phyloP scores from a whole-genome alignment of 768 basidiomycete species.

The Termitomyces sp. region DNA sequence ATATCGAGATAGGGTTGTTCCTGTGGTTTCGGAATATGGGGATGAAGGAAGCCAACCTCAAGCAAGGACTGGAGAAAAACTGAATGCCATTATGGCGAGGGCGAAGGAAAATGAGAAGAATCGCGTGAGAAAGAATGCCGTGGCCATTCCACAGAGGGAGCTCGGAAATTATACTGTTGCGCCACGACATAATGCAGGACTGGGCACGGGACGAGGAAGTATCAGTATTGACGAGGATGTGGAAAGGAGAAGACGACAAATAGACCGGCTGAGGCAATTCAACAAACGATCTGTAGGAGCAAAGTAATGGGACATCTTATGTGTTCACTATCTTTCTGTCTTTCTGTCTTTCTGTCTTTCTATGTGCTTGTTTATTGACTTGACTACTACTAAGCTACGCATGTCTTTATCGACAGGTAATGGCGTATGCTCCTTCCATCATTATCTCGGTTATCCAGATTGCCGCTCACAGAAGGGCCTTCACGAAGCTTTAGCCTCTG shows the following conservation, averaged over 20 bases:
- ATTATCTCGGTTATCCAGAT: too few species aligned
- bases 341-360: not conserved
- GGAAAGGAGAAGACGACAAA: constrained; percentile 68
- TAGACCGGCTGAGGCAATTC: constrained; percentile 64
- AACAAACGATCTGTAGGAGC: constrained; percentile 38
- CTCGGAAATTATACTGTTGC: constrained; percentile 79
- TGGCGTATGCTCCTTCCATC: too few species aligned
- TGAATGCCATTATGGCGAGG: constrained; percentile 65
- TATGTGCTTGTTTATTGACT: not conserved
- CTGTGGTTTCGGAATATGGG: constrained; percentile 39
- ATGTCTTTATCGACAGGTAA: too few species aligned
- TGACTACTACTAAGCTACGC: too few species aligned
- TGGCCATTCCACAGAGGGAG: constrained; percentile 75
- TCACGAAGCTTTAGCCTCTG: too few species aligned
- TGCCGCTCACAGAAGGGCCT: too few species aligned
- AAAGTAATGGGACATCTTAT: constrained; percentile 1
- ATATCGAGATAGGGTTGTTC: constrained; percentile 71
- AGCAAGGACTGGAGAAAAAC: constrained; percentile 35
- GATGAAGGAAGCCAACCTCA: constrained; percentile 31
- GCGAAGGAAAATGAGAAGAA: constrained; percentile 66
- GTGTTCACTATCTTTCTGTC: not conserved
- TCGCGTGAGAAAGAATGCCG: constrained; percentile 71
- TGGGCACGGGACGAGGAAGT: constrained; percentile 42
- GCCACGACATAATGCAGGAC: constrained; percentile 53
- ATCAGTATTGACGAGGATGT: constrained; percentile 68